A percentile compares a stretch with the other conserved stretches of the same genome.
phyloP scores from a whole-genome alignment of 192 early-diverging fungal species.

The Diversispora eburnea region DNA sequence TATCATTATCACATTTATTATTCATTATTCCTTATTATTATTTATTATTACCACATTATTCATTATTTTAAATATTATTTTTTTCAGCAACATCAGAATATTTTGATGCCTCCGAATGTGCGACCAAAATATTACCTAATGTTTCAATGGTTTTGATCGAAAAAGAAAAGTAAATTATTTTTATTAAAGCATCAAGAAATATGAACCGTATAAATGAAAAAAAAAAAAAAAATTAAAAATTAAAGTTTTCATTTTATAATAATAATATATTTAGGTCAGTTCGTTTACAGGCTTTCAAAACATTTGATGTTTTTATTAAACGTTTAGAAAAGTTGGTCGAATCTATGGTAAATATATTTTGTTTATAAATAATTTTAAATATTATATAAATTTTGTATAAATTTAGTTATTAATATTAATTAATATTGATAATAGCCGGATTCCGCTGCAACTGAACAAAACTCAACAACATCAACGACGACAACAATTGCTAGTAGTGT shows the following conservation, averaged over 20 bases:
- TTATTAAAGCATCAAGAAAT: too few species aligned
- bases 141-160: conserved; percentile 68
- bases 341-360: conserved; percentile 49
- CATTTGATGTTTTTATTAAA: conserved; percentile 63
- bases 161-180: conserved; percentile 62
- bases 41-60: not conserved
- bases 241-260: too few species aligned
- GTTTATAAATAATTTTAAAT: not conserved
- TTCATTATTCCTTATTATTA: not conserved
- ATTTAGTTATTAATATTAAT: not conserved
- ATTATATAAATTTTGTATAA: not conserved
- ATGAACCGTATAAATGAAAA: too few species aligned
- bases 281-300: conserved; percentile 78
- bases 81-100: conserved; percentile 64
- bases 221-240: too few species aligned
- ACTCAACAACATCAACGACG: conserved; percentile 32
- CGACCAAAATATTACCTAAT: conserved; percentile 70
- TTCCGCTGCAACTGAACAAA: conserved; percentile 38
- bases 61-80: not conserved
- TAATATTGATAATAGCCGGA: conserved; percentile 44
- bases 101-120: conserved; percentile 68
- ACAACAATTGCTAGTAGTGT: conserved; percentile 29
- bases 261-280: conserved; percentile 50
- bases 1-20: not conserved
- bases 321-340: conserved; percentile 64